phyloP scores from a whole-genome alignment of 177 flowering plant species.

The Telopea speciosissima region DNA sequence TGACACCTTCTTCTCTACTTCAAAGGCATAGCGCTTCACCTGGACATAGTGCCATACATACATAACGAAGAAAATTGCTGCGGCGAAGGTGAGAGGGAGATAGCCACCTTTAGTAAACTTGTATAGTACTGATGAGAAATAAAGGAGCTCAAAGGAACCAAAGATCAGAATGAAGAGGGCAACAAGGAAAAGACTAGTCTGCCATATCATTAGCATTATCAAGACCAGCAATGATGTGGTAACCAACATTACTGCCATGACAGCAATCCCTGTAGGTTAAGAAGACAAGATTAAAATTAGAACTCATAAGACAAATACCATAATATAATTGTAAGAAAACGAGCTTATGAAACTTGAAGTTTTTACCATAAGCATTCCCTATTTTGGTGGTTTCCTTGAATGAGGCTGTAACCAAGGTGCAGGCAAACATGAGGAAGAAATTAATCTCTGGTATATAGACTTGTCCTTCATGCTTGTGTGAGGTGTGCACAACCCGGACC shows the following conservation, averaged over 20 bases:
- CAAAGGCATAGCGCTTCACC: slow-evolving; percentile 33
- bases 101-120: slow-evolving; percentile 53
- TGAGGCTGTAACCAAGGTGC: slow-evolving; percentile 10
- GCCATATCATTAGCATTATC: slow-evolving; percentile 58
- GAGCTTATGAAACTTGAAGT: not conserved
- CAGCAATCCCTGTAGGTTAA: slow-evolving; percentile 41
- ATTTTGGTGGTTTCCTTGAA: slow-evolving; percentile 22
- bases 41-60: slow-evolving; percentile 44
- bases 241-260: slow-evolving; percentile 50
- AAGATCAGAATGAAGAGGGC: slow-evolving; percentile 26
- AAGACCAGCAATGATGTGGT: slow-evolving; percentile 37
- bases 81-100: slow-evolving; percentile 36
- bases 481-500: slow-evolving; percentile 23
- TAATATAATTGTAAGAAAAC: not conserved
- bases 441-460: slow-evolving; percentile 27
- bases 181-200: slow-evolving; percentile 28
- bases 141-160: slow-evolving; percentile 32
- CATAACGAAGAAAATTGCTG: slow-evolving; percentile 32
- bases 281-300: not conserved
- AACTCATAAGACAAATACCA: not conserved
- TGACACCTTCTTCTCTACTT: slow-evolving; percentile 40
- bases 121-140: slow-evolving; percentile 49
- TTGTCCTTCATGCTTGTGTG: slow-evolving; percentile 23
- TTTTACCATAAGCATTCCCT: slow-evolving; percentile 25
- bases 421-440: slow-evolving; percentile 23